Evolutionary conservation across 768 basidiomycete genomes (phyloP), one percentile per base, ranked within the genome.

Genomic region (Psilocybe azurescens): DNA sequence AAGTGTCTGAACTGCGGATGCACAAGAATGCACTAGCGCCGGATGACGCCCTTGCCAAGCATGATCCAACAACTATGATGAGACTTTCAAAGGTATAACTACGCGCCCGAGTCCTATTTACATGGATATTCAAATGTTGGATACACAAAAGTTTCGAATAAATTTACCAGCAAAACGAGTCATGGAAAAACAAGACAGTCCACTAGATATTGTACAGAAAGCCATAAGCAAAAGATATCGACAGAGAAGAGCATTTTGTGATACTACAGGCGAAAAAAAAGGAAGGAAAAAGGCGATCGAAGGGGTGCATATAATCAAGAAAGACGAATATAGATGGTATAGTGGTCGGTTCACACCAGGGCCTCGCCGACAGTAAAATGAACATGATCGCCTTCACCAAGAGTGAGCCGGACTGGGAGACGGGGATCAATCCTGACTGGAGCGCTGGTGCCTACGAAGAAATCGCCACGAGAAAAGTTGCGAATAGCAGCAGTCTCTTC

Each of bases 341-440:
- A 47, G 9, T 32, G 16, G 18, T 41, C 24, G 62, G 32, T 71
- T 61, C 24, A 80, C 38, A 79, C 77, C 59, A 83, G 67, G 33
- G 79, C 65, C 67, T 82, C 81, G 32, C 82, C 82, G 49, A 83
- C 76, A 8, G 80, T 81, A 66, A 83, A 83, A 64, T 93, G 91
- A 30, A 93, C 91, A 67, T 90, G 88, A 71, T 93, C 91, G 33
- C 90, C 90, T 68, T 93, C 91, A 29, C 90, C 90, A 46, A 93
- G 81, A 20, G 90, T 91, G 33, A 93, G 85, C 62, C 89, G 80
- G 63, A 93, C 91, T 13, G 91, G 90, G 47, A 93, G 75, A 56
- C 91, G 86, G 20, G 91, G 90, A 70, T 93, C 91, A 74, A 93
- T 93, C 67, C 90, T 86, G 49, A 93, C 89, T 8, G 91, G 91